Evolutionary conservation across 2,329 filamentous ascomycete genomes (phyloP), one percentile per base, ranked within the genome.

Genomic region (Diplodia seriata): DNA sequence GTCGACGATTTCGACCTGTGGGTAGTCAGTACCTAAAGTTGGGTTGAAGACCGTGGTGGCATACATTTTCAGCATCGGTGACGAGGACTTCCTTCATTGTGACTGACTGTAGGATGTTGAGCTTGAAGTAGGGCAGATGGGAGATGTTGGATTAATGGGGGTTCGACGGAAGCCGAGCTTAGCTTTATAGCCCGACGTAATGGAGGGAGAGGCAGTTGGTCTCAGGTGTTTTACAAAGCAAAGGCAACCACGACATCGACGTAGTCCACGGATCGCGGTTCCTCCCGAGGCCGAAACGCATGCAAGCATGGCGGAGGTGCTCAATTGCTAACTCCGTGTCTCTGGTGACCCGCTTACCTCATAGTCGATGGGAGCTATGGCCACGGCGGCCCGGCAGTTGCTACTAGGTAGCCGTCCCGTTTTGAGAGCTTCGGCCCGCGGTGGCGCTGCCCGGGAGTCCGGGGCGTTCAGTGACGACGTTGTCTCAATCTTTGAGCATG

Each of bases 1-100:
- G 59, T 80, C 76, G n/a, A 80, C 74, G 49, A 85, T 78, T 4
- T 75, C 71, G 70, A 80, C 78, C 53, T 71, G 72, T 4, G 73
- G 69, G 4, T 36, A 4, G 29, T 67, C 9, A 51, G 63, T 23
- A 12, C 23, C 23, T 3, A 4, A 33, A 7, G 8, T 33, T 33
- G 8, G 31, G 5, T 33, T 8, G 3, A 33, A 33, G 8, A 6
- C 8, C 8, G 31, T 33, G 31, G 31, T 15, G 33, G 20, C 15
- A 26, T 20, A 43, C 59, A 31, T 66, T 66, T 2, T 65, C 59
- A 23, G 61, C 36, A 20, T 20, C 29, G 40, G 40, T 40, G 71
- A 74, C 69, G 53, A 74, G 71, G 15, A 72, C 74, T 72, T 75
- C 71, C 69, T 74, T 76, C 73, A 75, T 74, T 11, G 20, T 69